Evolutionary conservation across 345 rosid species (phyloP).

Genomic region (Aquilaria malaccensis): DNA sequence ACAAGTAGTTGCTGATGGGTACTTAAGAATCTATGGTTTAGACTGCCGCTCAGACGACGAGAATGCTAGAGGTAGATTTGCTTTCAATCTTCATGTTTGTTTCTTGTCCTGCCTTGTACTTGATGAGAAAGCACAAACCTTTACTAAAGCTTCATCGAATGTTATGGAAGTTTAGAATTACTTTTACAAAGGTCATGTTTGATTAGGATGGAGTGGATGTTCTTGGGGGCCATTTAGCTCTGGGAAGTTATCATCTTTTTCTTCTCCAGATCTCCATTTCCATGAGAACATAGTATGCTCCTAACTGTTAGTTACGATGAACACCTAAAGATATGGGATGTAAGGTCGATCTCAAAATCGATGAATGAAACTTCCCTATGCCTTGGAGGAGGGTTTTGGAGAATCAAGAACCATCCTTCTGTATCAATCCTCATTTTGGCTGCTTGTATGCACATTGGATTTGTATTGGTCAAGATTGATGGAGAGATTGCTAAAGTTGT

Average conservation of each 20-base stretch:
- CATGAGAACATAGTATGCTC: too few species aligned
- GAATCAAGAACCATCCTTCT: conserved; percentile 65
- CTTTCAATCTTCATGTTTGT: background rate
- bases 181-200: too few species aligned
- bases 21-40: conserved; percentile 43
- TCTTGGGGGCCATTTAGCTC: too few species aligned
- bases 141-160: too few species aligned
- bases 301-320: conserved; percentile 29
- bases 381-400: conserved; percentile 86
- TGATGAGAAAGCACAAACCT: too few species aligned
- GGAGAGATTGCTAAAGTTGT: conserved; percentile 41
- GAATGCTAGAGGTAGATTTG: conserved; percentile 16
- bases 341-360: conserved; percentile 59
- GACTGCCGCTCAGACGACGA: conserved; percentile 21
- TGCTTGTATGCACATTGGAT: conserved; percentile 91
- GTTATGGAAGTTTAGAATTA: too few species aligned
- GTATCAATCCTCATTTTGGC: conserved; percentile 51
- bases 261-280: too few species aligned
- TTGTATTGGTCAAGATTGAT: conserved; percentile 43
- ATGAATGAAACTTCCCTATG: conserved; percentile 40
- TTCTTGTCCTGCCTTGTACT: background rate
- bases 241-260: too few species aligned
- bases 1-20: conserved; percentile 75
- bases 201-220: too few species aligned
- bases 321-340: conserved; percentile 66